phyloP scores from a whole-genome alignment of 2,329 filamentous ascomycete species.

The Fusarium concolor region DNA sequence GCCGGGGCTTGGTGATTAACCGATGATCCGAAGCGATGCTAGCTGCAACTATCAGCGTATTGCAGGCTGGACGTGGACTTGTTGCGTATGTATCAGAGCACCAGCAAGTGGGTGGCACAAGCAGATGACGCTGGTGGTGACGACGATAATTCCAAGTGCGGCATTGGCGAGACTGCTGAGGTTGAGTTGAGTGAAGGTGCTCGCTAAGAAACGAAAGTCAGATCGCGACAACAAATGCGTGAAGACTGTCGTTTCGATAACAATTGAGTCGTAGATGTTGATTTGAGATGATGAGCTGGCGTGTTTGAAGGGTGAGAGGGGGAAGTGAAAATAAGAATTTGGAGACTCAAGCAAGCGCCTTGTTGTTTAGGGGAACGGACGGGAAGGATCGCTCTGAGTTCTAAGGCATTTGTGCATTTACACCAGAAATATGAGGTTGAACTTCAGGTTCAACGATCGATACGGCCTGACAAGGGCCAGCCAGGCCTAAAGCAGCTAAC shows the following conservation, averaged over 20 bases:
- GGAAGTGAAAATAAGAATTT: slow-evolving; percentile 20
- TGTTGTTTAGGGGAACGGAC: slow-evolving; percentile 31
- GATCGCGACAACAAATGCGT: not conserved
- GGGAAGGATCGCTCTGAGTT: slow-evolving; percentile 12
- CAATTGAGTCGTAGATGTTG: slow-evolving; percentile 9
- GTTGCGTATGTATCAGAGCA: slow-evolving; percentile 27
- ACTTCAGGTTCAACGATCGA: slow-evolving; percentile 33
- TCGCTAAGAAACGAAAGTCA: slow-evolving; percentile 6
- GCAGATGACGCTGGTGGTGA: slow-evolving; percentile 38
- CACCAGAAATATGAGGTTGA: slow-evolving; percentile 49
- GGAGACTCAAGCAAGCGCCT: slow-evolving; percentile 32
- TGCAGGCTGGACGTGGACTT: not conserved
- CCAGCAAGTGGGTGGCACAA: slow-evolving; percentile 35
- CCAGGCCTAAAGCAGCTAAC: slow-evolving; percentile 43
- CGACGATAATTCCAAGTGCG: slow-evolving; percentile 23
- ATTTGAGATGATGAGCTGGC: not conserved
- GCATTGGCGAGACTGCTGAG: slow-evolving; percentile 20
- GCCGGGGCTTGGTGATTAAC: not conserved
- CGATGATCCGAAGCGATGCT: slow-evolving; percentile 1
- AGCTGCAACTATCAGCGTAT: slow-evolving; percentile 1
- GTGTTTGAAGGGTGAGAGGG: slow-evolving; percentile 15
- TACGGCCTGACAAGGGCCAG: slow-evolving; percentile 34
- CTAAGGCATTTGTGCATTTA: slow-evolving; percentile 49
- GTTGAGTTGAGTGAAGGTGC: not conserved
- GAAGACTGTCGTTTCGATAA: not conserved